phyloP scores from a whole-genome alignment of 352 stramenopile species.

The Phytopythium montanum region DNA sequence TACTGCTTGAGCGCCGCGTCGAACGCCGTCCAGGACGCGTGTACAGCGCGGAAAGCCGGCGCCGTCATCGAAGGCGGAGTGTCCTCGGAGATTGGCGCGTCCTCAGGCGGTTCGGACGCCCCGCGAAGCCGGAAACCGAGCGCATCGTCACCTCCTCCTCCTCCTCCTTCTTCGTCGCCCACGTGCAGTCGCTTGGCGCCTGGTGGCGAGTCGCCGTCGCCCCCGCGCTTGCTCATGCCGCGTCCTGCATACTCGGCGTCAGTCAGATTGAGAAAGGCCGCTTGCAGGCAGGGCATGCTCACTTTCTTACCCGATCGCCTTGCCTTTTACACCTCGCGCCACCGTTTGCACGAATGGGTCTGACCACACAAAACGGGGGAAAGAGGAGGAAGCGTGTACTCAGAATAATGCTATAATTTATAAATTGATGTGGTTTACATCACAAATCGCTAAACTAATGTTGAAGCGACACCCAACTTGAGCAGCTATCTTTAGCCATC shows the following conservation, averaged over 20 bases:
- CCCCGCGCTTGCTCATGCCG: conserved; percentile 2
- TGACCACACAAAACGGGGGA: background rate
- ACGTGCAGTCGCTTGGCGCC: background rate
- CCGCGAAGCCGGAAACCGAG: conserved; percentile 5
- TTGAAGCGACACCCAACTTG: background rate
- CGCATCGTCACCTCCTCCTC: background rate
- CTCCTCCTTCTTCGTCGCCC: too few species aligned
- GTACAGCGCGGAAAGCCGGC: conserved; percentile 38
- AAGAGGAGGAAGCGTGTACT: background rate
- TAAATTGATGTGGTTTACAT: background rate
- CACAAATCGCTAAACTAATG: background rate
- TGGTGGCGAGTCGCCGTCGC: background rate
- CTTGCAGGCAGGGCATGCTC: too few species aligned
- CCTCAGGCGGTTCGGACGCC: background rate
- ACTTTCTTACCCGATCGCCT: background rate
- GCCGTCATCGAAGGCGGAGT: conserved; percentile 31
- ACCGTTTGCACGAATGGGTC: background rate
- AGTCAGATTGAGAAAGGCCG: background rate
- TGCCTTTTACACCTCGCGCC: conserved; percentile 8
- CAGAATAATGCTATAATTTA: background rate
- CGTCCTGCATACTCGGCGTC: background rate
- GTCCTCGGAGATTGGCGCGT: too few species aligned
- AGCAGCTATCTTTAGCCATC: conserved; percentile 1
- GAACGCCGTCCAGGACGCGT: conserved; percentile 67
- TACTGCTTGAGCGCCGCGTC: conserved; percentile 60